Evolutionary conservation across 2,329 filamentous ascomycete genomes (phyloP).

Genomic region (Clonostachys byssicola): DNA sequence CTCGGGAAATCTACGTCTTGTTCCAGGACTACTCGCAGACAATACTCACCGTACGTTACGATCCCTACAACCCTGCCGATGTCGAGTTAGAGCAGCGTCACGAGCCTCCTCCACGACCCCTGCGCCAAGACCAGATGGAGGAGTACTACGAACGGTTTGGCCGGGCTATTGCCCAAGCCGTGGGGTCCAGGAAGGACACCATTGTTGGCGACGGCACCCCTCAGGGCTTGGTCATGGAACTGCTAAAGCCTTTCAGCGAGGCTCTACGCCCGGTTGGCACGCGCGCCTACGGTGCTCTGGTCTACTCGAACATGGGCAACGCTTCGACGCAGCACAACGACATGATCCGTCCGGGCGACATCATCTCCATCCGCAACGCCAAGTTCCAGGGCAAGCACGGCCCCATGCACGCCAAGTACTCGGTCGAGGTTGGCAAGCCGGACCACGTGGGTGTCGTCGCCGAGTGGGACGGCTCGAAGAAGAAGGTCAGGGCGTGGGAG

Average conservation of each 20-base stretch:
- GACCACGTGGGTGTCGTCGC: conserved; percentile 89
- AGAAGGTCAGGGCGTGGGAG: conserved; percentile 94
- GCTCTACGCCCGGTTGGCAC: conserved; percentile 82
- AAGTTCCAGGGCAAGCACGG: conserved; percentile 95
- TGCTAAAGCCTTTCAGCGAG: conserved; percentile 68
- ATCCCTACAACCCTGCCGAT: conserved; percentile 68
- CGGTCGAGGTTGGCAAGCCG: conserved; percentile 77
- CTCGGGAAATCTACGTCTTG: conserved; percentile 80
- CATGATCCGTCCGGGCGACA: conserved; percentile 89
- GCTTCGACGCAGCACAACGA: conserved; percentile 86
- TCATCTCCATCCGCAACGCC: conserved; percentile 88
- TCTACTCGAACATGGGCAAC: conserved; percentile 94
- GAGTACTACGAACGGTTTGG: conserved; percentile 79
- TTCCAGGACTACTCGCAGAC: conserved; percentile 98
- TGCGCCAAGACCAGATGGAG: conserved; percentile 92
- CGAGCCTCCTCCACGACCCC: conserved; percentile 72
- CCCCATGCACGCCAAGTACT: conserved; percentile 93
- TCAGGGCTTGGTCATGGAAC: conserved; percentile 70
- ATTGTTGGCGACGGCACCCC: conserved; percentile 83
- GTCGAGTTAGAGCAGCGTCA: conserved; percentile 80
- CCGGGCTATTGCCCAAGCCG: conserved; percentile 67
- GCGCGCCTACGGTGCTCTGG: conserved; percentile 83
- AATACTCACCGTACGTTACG: conserved; percentile 75
- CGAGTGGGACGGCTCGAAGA: conserved; percentile 98
- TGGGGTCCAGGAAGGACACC: conserved; percentile 68